Base-by-base conservation (phyloP, 78 protist species). In the Bodo saltans region DNA sequence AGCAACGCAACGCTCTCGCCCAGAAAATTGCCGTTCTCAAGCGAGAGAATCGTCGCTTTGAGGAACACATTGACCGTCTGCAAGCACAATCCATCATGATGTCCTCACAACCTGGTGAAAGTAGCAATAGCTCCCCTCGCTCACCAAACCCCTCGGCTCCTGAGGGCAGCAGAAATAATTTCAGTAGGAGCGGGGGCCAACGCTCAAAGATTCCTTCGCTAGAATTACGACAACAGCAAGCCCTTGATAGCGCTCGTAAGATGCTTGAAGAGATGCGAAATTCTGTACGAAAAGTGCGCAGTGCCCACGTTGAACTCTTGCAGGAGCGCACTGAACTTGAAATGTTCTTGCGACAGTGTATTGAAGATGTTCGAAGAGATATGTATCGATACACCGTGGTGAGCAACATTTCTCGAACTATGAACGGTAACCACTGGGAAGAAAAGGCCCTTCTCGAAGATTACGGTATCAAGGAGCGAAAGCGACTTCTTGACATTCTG, bases 251-350 rank as follows among this genome's bases (percentile, higher is more conserved):
- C 12, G 32, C 27, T 34, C 70, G 85, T 1, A 41, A 35, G 39
- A 4, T 21, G 60, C 47, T 81, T 30, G 85, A 67, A 1, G 34
- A 34, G n/a, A 70, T 41, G 70, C 70, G 85, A 23, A 38, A 38
- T 33, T 25, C 32, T 1, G 52, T 81, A 29, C 32, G 29, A 68
- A 27, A 69, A 21, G 85, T 81, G 27, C 74, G 85, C 30, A 1
- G 47, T 32, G 60, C 74, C 23, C 85, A 81, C 74, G 29, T 81
- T 3, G 72, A 2, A 39, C 75, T 69, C 39, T 74, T 81, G 32
- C 69, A 32, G 27, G 85, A 81, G 70, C 42, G 85, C 29, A 81
- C 85, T 12, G 85, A 81, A n/a, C 37, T 81, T 33, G 75, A 81
- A 39, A 70, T 67, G 60, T 69, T 81, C 68, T 29, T 81, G 42